Base-by-base conservation (phyloP, 352 stramenopile genomes). In the Elongisporangium senticosum region DNA sequence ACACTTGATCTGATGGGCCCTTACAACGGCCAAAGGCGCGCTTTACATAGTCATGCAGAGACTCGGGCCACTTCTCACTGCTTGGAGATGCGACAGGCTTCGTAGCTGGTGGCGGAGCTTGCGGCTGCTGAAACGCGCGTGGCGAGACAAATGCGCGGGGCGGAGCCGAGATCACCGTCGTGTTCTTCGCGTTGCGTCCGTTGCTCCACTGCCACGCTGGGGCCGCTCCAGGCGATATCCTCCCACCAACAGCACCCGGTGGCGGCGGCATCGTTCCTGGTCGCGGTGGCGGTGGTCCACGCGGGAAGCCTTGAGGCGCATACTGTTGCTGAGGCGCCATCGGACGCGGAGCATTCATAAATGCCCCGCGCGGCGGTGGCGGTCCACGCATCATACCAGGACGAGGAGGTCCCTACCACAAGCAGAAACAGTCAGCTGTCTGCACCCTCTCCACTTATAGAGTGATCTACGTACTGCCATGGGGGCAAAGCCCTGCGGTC, bases 11-110 rank as follows among this genome's bases (percentile, higher is more conserved):
- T 2, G 79, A 67, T 15, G 79, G 74, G 33, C 77, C 84, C 37
- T 88, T 90, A 57, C 85, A 94, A 15, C 82, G 75, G 14, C 74
- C 77, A 59, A 96, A 96, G 22, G 85, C 86, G 2, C 83, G 77
- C 67, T 95, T 91, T 49, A 96, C 86, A 51, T 96, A 96, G 50
- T 93, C 71, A 21, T 96, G 83, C 2, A 96, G 69, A 2, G 83
- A 69, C 39, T 90, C 79, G 3, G 86, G 86, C 86, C 86, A 96
- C 66, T 96, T 93, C 49, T 67, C 74, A 56, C 72, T 87, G 26
- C 65, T 59, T 51, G 65, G 43, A 13, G 62, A 61, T 24, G 58
- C 53, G 26, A 62, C 52, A 21, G 56, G 37, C 0, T 55, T 24
- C 20, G 62, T 19, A n/a, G 67, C 24, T 48, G 68, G 55, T 28